These are phyloP conservation scores for Pyrenophora seminiperda DNA, from an alignment of 2,329 filamentous ascomycete genomes.

Conservation along the genomic window DNA sequence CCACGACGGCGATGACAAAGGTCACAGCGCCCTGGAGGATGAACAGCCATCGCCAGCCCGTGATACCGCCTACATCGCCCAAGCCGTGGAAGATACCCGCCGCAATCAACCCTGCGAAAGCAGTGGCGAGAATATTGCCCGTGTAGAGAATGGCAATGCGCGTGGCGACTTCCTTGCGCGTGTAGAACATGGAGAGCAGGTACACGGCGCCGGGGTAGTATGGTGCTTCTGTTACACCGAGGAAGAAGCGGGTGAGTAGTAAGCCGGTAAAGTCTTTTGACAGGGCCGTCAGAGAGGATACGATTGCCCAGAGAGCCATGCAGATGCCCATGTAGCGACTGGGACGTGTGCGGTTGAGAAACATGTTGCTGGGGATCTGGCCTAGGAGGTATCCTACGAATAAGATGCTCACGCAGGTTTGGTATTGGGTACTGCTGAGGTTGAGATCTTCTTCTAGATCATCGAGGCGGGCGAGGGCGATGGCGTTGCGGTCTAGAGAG, in stretches of 20 bases:
- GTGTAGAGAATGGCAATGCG: slow-evolving; percentile 58
- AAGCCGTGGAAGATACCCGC: slow-evolving; percentile 43
- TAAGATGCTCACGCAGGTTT: slow-evolving; percentile 33
- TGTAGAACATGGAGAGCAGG: slow-evolving; percentile 47
- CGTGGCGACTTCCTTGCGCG: slow-evolving; percentile 48
- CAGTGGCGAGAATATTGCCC: slow-evolving; percentile 50
- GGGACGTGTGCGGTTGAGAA: slow-evolving; percentile 41
- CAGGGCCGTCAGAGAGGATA: slow-evolving; percentile 51
- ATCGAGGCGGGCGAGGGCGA: slow-evolving; percentile 66
- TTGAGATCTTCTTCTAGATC: slow-evolving; percentile 64
- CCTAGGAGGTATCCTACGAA: slow-evolving; percentile 44
- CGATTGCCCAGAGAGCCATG: slow-evolving; percentile 52
- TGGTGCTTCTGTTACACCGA: slow-evolving; percentile 52
- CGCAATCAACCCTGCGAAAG: slow-evolving; percentile 52
- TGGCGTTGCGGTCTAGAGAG: slow-evolving; percentile 62
- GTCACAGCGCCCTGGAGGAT: slow-evolving; percentile 40
- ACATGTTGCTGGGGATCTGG: slow-evolving; percentile 47
- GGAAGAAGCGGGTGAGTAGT: slow-evolving; percentile 52
- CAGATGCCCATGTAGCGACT: slow-evolving; percentile 32
- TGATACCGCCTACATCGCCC: slow-evolving; percentile 27
- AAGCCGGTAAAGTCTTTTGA: slow-evolving; percentile 52
- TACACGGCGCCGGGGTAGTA: slow-evolving; percentile 47
- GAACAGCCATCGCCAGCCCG: slow-evolving; percentile 39
- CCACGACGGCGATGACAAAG: slow-evolving; percentile 40
- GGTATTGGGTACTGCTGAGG: slow-evolving; percentile 27